Evolutionary conservation across 805 yeast genomes (phyloP), one percentile per base, ranked within the genome.

Genomic region (Starmerella bombicola): DNA sequence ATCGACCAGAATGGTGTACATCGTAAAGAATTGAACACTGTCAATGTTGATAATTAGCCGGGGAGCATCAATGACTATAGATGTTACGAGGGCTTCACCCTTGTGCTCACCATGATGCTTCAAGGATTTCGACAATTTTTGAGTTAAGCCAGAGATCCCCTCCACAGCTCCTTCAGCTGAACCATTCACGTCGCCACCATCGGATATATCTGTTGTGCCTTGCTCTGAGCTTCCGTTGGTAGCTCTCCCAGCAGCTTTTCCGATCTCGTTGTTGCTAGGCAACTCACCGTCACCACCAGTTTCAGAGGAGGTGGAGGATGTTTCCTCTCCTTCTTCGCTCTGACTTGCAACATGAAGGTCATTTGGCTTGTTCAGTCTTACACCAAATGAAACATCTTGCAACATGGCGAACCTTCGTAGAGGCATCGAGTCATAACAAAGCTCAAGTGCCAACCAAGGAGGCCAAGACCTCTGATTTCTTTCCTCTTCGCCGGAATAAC

Each of bases 381-480:
- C 55, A 55, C 74, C 69, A 19, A 76, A 64, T 0, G 86, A 72
- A 2, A 82, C 72, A 44, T 76, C 70, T 24, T 78, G 72, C 20
- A 84, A 68, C 29, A 86, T 62, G 37, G 76, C 65, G 41, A 70
- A 69, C 10, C 69, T 65, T 9, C 61, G 54, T 44, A 74, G 59
- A 2, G 67, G 52, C 0, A 68, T 65, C 16, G 71, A 65, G 37
- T 76, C 75, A 46, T 73, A 70, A 47, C 81, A 74, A 18, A 77
- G 64, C 52, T 83, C 93, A 35, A 73, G 56, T 1, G 86, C 84
- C 25, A 85, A 58, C 84, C 94, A 86, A 0, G 95, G 93, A 2
- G 95, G 95, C 96, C 95, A 86, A 16, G 41, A 40, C 1, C 12
- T 9, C 15, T 63, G 63, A 5, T 47, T 29, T 20, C 42, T 43